Percentiles rank a stretch among this genome's conserved stretches.
phyloP scores from a whole-genome alignment of 1,284 basidiomycete species.

The Wolfiporia cocos region DNA sequence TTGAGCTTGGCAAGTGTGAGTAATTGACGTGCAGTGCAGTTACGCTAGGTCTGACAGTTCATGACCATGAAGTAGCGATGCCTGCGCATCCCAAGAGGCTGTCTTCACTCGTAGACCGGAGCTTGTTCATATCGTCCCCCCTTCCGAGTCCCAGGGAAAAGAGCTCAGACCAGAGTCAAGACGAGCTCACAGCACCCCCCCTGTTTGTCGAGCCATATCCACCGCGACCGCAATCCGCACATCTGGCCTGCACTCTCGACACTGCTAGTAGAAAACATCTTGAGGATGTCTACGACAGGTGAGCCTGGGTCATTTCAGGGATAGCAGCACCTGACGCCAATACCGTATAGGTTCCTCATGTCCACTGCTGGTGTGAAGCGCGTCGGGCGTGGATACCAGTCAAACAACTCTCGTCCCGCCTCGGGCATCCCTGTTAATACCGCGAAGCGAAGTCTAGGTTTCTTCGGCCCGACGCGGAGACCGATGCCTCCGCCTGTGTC shows the following conservation, averaged over 20 bases:
- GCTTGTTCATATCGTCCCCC: conserved; percentile 54
- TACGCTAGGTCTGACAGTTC: too few species aligned
- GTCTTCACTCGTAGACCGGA: conserved; percentile 58
- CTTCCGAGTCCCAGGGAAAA: too few species aligned
- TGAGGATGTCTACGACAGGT: conserved; percentile 68
- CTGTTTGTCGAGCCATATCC: conserved; percentile 60
- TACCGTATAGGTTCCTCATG: conserved; percentile 49
- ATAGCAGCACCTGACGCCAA: neutral
- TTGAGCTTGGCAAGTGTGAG: conserved; percentile 55
- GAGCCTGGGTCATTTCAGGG: conserved; percentile 1
- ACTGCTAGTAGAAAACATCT: conserved; percentile 48
- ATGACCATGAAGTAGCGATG: conserved; percentile 16
- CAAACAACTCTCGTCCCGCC: conserved; percentile 42
- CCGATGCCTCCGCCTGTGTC: conserved; percentile 63
- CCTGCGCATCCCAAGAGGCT: conserved; percentile 46
- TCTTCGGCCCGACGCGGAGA: conserved; percentile 46
- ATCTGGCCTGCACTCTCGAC: conserved; percentile 35
- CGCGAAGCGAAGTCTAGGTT: conserved; percentile 35
- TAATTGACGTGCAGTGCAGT: conserved; percentile 9
- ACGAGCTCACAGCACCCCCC: conserved; percentile 55
- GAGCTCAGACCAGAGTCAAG: too few species aligned
- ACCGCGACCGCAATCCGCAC: conserved; percentile 26
- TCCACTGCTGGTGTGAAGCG: conserved; percentile 70
- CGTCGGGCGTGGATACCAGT: conserved; percentile 70
- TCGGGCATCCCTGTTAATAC: conserved; percentile 18